A percentile compares a stretch with the other conserved stretches of the same genome.
Conservation (phyloP, 106 monocot genomes). For the Narthecium ossifragum region DNA sequence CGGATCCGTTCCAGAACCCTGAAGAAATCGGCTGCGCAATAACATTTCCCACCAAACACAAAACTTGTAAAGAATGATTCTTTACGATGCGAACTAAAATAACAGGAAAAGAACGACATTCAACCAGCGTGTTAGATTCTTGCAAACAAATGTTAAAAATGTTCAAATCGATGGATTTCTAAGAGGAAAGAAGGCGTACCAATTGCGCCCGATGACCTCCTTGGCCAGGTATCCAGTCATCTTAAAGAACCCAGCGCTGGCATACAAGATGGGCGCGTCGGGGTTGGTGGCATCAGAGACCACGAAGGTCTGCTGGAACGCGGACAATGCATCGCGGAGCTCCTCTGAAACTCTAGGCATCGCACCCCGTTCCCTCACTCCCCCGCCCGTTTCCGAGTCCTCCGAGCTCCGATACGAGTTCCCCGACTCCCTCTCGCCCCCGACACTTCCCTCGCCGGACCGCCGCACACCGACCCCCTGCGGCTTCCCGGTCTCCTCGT, state of each 20-base stretch:
- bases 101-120: too few relatives aligned
- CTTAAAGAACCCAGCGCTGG: conserved; percentile 92
- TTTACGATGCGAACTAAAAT: too few relatives aligned
- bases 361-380: conserved; percentile 12
- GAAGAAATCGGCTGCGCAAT: conserved; percentile 79
- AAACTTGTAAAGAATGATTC: not conserved
- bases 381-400: conserved; percentile 38
- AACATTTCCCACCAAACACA: not conserved
- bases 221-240: conserved; percentile 90
- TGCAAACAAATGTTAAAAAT: not conserved
- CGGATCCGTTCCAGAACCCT: conserved; percentile 78
- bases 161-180: not conserved
- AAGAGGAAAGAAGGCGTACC: conserved; percentile 34
- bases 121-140: too few relatives aligned
- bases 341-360: conserved; percentile 87
- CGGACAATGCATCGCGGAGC: conserved; percentile 79
- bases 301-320: conserved; percentile 97
- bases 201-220: conserved; percentile 88
- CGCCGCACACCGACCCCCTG: conserved; percentile 60
- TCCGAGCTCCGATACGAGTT: conserved; percentile 50
- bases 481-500: conserved; percentile 78
- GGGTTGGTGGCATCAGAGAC: conserved; percentile 83
- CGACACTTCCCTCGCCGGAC: conserved; percentile 36
- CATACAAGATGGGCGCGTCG: conserved; percentile 80
- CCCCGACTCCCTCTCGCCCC: conserved; percentile 29